These are phyloP conservation scores for Coemansia sp. DNA, from an alignment of 192 early-diverging fungal genomes.

Conservation along the genomic window DNA sequence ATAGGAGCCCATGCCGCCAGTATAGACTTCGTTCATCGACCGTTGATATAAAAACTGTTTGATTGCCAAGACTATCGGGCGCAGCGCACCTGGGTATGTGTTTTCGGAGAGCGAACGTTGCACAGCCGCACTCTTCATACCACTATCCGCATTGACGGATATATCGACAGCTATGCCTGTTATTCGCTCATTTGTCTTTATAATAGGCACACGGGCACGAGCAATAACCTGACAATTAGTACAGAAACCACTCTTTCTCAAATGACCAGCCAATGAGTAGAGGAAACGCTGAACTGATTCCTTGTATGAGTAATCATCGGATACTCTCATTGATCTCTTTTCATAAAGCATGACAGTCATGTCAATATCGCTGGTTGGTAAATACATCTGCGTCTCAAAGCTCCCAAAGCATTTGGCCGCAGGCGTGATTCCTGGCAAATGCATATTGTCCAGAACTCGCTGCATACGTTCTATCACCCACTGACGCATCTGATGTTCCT, in stretches of 20 bases:
- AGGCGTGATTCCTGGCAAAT: constrained; percentile 16
- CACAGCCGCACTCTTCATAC: constrained; percentile 59
- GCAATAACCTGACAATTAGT: constrained; percentile 59
- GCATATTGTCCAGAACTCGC: constrained; percentile 42
- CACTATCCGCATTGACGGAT: constrained; percentile 72
- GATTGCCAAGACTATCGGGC: constrained; percentile 72
- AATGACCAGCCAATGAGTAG: constrained; percentile 44
- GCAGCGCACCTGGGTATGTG: constrained; percentile 57
- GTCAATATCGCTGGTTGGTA: constrained; percentile 83
- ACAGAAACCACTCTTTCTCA: constrained; percentile 53
- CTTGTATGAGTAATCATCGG: constrained; percentile 20
- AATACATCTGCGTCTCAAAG: constrained; percentile 82
- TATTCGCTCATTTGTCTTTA: constrained; percentile 80
- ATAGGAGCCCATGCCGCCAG: constrained; percentile 88
- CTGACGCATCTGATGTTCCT: constrained; percentile 75
- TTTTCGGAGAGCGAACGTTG: constrained; percentile 60
- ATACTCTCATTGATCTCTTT: constrained; percentile 7
- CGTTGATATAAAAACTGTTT: constrained; percentile 83
- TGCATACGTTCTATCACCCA: constrained; percentile 68
- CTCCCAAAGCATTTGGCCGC: constrained; percentile 75
- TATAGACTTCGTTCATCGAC: constrained; percentile 80
- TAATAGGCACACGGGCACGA: constrained; percentile 83
- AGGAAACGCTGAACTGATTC: constrained; percentile 34
- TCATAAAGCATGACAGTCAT: constrained; percentile 47
- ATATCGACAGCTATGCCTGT: constrained; percentile 81